phyloP scores from a whole-genome alignment of 2,329 filamentous ascomycete genomes.

The Madurella fahalii region DNA sequence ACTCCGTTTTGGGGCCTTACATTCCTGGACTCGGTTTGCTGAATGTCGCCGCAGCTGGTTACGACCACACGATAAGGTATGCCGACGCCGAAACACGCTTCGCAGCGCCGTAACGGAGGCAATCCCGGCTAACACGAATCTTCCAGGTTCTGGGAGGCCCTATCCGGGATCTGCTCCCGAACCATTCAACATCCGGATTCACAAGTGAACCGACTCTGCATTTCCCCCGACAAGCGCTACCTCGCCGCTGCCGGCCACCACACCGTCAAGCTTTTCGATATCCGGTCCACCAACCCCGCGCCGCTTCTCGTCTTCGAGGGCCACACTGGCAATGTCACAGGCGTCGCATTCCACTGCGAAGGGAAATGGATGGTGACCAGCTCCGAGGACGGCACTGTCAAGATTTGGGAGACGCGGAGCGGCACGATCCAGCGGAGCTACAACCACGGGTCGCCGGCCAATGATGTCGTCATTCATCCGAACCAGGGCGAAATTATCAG shows the following conservation, averaged over 20 bases:
- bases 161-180: constrained; percentile 95
- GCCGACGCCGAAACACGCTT: constrained; percentile 4
- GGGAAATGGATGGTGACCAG: constrained; percentile 99
- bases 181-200: constrained; percentile 98
- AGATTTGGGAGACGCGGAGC: constrained; percentile 91
- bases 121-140: constrained; percentile 1
- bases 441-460: constrained; percentile 80
- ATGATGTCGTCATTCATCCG: constrained; percentile 98
- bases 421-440: constrained; percentile 91
- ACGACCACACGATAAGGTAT: constrained; percentile 61
- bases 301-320: constrained; percentile 92
- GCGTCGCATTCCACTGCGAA: constrained; percentile 96
- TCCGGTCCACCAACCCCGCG: constrained; percentile 96
- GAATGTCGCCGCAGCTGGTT: constrained; percentile 44
- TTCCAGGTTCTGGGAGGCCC: constrained; percentile 89
- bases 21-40: constrained; percentile 12
- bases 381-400: constrained; percentile 93
- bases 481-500: constrained; percentile 98
- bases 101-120: neutral
- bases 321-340: constrained; percentile 92
- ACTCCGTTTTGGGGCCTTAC: neutral
- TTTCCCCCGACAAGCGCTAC: constrained; percentile 95
- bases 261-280: constrained; percentile 96
- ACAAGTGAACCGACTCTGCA: constrained; percentile 96
- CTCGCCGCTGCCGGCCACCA: constrained; percentile 76